A percentile compares a stretch with the other conserved stretches of the same genome.
Conservation (phyloP, 2,329 filamentous ascomycete species). For the Hypomyces perniciosus region DNA sequence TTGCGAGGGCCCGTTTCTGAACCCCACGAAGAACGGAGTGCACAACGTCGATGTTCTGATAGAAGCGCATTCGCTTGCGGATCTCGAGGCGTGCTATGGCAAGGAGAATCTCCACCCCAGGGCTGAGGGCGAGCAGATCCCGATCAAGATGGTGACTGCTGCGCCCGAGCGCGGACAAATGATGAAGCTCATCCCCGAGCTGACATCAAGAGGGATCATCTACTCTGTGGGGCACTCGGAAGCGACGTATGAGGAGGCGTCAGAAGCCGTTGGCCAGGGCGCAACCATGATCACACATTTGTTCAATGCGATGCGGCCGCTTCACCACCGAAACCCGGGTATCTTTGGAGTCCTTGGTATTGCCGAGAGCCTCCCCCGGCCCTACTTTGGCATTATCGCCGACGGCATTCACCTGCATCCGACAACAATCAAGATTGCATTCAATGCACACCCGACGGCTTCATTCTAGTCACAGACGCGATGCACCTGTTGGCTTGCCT, state of each 20-base stretch:
- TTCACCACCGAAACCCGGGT: conserved; percentile 86
- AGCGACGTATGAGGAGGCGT: conserved; percentile 77
- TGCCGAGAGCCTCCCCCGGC: conserved; percentile 51
- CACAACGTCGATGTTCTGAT: conserved; percentile 71
- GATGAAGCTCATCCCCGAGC: conserved; percentile 59
- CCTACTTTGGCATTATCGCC: conserved; percentile 83
- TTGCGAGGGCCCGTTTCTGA: conserved; percentile 86
- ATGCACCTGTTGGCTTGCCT: conserved; percentile 79
- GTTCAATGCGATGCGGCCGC: conserved; percentile 88
- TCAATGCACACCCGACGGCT: conserved; percentile 74
- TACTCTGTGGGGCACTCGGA: conserved; percentile 83
- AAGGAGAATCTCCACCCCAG: conserved; percentile 52
- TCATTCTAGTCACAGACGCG: conserved; percentile 86
- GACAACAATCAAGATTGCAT: conserved; percentile 83
- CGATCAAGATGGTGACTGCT: conserved; percentile 75
- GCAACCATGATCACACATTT: conserved; percentile 88
- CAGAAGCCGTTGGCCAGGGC: conserved; percentile 63
- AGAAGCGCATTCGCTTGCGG: conserved; percentile 55
- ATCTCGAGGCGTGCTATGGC: conserved; percentile 69
- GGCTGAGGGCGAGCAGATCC: conserved; percentile 30
- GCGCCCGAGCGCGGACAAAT: conserved; percentile 76
- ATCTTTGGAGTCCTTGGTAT: conserved; percentile 80
- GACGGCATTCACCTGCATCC: conserved; percentile 89
- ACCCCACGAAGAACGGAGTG: conserved; percentile 75
- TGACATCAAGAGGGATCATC: conserved; percentile 61